A percentile compares a stretch with the other conserved stretches of the same genome.
Conservation (phyloP, 306 rosid species). For the Trichosanthes truncata region DNA sequence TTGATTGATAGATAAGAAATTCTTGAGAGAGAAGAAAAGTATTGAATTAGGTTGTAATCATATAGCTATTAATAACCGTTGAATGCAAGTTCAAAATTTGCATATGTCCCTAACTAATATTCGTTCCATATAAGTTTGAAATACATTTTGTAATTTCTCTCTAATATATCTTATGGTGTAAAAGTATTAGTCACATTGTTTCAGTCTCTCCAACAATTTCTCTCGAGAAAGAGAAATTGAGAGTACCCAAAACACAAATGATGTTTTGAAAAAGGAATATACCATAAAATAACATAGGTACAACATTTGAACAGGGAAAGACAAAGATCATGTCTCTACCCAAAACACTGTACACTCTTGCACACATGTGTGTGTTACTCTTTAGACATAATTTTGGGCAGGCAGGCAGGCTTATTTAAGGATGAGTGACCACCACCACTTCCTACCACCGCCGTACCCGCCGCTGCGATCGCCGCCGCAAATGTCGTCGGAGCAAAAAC, state of each 20-base stretch:
- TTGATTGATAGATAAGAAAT: too few relatives aligned
- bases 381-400: neutral
- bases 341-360: neutral
- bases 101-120: too few relatives aligned
- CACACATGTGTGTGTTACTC: neutral
- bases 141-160: too few relatives aligned
- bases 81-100: too few relatives aligned
- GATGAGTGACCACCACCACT: neutral
- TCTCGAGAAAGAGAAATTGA: neutral
- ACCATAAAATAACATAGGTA: neutral
- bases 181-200: too few relatives aligned
- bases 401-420: neutral
- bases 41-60: too few relatives aligned
- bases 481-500: neutral
- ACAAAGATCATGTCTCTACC: conserved; percentile 2
- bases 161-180: too few relatives aligned
- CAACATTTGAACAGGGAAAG: neutral
- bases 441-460: neutral
- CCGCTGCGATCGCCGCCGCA: neutral
- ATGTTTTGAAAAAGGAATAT: neutral
- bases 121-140: too few relatives aligned
- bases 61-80: too few relatives aligned
- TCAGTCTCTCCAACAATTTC: too few relatives aligned
- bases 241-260: neutral
- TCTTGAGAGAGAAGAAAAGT: too few relatives aligned